These are phyloP conservation scores for Seminavis robusta DNA, from an alignment of 108 stramenopile species.

Conservation along the genomic window DNA sequence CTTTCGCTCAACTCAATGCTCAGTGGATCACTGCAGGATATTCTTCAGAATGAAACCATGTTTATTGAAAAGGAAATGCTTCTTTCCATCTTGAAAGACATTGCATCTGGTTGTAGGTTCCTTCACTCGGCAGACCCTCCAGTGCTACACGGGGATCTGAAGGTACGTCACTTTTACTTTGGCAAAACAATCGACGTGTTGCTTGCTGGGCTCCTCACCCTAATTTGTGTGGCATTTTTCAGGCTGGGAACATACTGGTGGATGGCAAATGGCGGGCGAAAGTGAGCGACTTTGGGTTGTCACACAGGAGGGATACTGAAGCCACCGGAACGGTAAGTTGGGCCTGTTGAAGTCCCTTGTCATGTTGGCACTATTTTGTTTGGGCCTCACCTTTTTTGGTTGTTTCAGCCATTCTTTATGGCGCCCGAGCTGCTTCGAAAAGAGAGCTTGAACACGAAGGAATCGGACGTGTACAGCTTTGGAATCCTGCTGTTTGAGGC, in stretches of 20 bases:
- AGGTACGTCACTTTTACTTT: no score
- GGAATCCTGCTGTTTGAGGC: constrained; percentile 55
- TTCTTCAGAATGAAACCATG: constrained; percentile 52
- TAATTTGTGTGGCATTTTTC: no score
- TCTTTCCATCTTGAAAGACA: constrained; percentile 39
- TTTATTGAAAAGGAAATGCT: constrained; percentile 34
- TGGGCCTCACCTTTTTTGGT: no score
- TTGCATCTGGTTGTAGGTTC: constrained; percentile 41
- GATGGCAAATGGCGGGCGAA: constrained; percentile 47
- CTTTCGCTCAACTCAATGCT: no score
- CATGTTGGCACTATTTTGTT: no score
- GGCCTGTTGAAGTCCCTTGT: no score
- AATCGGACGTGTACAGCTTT: constrained; percentile 60
- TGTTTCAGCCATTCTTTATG: no score
- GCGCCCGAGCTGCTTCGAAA: constrained; percentile 73
- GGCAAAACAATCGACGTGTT: no score
- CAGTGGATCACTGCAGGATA: constrained; percentile 51
- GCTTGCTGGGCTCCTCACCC: no score
- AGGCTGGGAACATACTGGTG: constrained; percentile 43
- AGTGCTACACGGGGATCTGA: constrained; percentile 48
- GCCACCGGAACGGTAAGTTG: constrained; percentile 82
- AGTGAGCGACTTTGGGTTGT: constrained; percentile 55
- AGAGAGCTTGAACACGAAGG: constrained; percentile 35
- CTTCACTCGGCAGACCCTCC: constrained; percentile 38
- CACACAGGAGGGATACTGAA: constrained; percentile 29